These are phyloP conservation scores for Knufia fluminis DNA, from an alignment of 2,329 filamentous ascomycete genomes.

Conservation along the genomic window DNA sequence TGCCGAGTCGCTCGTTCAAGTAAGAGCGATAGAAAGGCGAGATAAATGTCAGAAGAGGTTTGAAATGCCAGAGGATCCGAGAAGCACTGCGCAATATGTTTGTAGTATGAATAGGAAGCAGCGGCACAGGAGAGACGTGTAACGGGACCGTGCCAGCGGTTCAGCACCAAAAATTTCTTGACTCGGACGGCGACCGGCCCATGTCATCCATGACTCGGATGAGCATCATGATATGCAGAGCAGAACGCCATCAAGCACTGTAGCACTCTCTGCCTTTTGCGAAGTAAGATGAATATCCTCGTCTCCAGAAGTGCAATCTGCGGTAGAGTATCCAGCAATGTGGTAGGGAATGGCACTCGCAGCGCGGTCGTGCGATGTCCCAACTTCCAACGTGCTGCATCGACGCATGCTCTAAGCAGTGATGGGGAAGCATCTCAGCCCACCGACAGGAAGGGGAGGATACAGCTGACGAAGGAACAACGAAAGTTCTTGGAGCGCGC, in stretches of 20 bases:
- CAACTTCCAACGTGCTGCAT: background rate
- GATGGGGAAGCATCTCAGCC: background rate
- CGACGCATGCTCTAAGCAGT: background rate
- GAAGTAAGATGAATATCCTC: background rate
- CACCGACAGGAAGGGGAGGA: constrained; percentile 28
- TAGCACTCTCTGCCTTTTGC: background rate
- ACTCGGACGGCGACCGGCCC: background rate
- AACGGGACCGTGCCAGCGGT: too few species aligned
- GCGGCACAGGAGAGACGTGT: background rate
- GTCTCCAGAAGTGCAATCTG: background rate
- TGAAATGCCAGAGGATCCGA: too few species aligned
- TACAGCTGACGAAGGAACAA: constrained; percentile 60
- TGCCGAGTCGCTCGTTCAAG: too few species aligned
- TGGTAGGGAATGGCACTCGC: too few species aligned
- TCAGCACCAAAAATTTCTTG: background rate
- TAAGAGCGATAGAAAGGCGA: too few species aligned
- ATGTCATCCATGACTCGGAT: background rate
- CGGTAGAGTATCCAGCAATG: background rate
- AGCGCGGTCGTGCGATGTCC: background rate
- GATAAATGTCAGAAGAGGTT: too few species aligned
- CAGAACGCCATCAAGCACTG: background rate
- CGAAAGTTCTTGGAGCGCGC: constrained; percentile 67
- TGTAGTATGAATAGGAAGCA: background rate
- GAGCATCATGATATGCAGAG: background rate
- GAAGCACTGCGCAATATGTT: too few species aligned